Conservation (phyloP, 2,329 filamentous ascomycete species). For the Aspergillus vadensis region DNA sequence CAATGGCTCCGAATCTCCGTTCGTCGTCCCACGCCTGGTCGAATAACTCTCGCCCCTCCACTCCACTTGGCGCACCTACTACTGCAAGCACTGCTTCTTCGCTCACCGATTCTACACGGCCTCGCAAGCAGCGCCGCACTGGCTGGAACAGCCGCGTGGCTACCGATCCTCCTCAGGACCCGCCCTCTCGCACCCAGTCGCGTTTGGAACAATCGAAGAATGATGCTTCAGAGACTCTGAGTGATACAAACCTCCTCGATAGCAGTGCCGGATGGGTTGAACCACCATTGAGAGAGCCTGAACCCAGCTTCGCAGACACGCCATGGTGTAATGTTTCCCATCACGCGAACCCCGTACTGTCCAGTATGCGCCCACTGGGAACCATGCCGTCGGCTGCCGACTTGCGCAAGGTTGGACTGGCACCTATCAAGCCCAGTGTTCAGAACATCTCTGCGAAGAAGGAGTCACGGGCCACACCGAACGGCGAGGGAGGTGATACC, state of each 20-base stretch:
- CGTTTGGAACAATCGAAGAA: constrained; percentile 19
- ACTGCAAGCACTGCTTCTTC: constrained; percentile 24
- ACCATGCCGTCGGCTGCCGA: constrained; percentile 66
- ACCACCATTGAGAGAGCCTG: constrained; percentile 55
- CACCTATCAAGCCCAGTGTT: constrained; percentile 44
- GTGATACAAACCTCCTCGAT: constrained; percentile 13
- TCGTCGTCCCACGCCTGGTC: constrained; percentile 35
- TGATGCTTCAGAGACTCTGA: constrained; percentile 8
- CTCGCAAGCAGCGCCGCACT: constrained; percentile 37
- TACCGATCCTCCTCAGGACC: constrained; percentile 25
- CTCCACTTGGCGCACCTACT: constrained; percentile 27
- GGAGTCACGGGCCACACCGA: constrained; percentile 31
- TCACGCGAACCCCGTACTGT: constrained; percentile 72
- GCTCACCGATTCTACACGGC: constrained; percentile 32
- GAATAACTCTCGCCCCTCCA: constrained; percentile 36
- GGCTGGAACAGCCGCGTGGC: constrained; percentile 30
- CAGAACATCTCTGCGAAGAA: constrained; percentile 47
- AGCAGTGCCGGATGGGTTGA: constrained; percentile 53
- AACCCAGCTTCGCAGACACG: constrained; percentile 75
- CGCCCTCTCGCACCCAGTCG: constrained; percentile 17
- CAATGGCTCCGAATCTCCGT: constrained; percentile 40
- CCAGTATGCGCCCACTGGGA: constrained; percentile 81
- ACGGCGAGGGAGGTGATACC: constrained; percentile 15
- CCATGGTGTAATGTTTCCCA: constrained; percentile 58
- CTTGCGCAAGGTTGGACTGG: constrained; percentile 54